phyloP scores from a whole-genome alignment of 1,284 basidiomycete species.

The Melampsora larici-populina region DNA sequence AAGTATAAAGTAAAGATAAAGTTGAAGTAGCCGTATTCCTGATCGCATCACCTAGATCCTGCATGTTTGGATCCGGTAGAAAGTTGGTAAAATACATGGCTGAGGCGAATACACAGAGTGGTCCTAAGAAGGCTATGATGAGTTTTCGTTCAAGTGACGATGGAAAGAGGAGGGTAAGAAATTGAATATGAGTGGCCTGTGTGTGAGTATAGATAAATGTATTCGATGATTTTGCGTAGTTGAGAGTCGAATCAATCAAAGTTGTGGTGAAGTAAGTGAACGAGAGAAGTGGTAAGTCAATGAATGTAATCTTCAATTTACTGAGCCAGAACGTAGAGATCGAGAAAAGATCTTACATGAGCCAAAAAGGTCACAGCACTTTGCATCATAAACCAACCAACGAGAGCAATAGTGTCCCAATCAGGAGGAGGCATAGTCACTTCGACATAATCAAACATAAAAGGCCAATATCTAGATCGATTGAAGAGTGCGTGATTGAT shows the following conservation, averaged over 20 bases:
- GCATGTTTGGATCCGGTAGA: slow-evolving; percentile 58
- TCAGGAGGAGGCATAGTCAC: slow-evolving; percentile 65
- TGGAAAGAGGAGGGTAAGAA: slow-evolving; percentile 90
- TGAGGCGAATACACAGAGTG: slow-evolving; percentile 19
- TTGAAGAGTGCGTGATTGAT: slow-evolving; percentile 64
- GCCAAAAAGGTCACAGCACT: slow-evolving; percentile 30
- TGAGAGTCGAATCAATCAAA: slow-evolving; percentile 5
- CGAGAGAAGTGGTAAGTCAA: slow-evolving; percentile 8
- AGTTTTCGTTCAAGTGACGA: slow-evolving; percentile 84
- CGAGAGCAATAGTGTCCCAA: slow-evolving; percentile 69
- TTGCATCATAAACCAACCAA: slow-evolving; percentile 65
- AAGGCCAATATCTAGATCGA: slow-evolving; percentile 78
- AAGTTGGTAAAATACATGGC: slow-evolving; percentile 77
- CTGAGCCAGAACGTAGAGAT: slow-evolving; percentile 1
- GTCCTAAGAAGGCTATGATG: slow-evolving; percentile 71
- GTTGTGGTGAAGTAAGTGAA: not conserved
- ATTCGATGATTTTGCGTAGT: not conserved
- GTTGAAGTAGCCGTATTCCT: slow-evolving; percentile 94
- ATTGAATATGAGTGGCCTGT: slow-evolving; percentile 95
- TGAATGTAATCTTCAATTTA: not conserved
- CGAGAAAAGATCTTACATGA: slow-evolving; percentile 42
- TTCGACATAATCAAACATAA: slow-evolving; percentile 82
- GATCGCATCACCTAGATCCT: slow-evolving; percentile 69
- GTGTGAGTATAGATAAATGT: no score
- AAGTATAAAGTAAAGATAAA: slow-evolving; percentile 86